Evolutionary conservation across 2,329 filamentous ascomycete genomes (phyloP), one percentile per base, ranked within the genome.

Genomic region (Colletotrichum camelliae): DNA sequence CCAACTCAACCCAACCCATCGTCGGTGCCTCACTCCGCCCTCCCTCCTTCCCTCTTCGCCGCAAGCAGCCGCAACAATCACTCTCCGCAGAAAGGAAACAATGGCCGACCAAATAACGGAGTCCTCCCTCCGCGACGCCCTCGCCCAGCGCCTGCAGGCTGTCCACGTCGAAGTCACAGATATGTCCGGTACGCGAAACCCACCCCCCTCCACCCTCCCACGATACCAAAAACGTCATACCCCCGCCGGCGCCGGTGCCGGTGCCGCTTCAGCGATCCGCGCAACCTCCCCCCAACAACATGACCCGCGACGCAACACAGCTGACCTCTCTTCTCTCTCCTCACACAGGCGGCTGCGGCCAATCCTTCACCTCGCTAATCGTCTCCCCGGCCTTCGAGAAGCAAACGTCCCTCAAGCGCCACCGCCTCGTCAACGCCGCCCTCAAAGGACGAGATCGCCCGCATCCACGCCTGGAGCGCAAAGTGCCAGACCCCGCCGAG

Each of bases 391-490:
- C 91, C 73, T 96, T 95, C 83, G 88, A 90, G 72, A 92, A 92
- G 80, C 93, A 94, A 84, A 94, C 88, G 81, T 94, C 94, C 68
- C 91, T 98, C 74, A 95, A 95, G 83, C 91, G 96, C 73, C 95
- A 98, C 85, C 93, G 96, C 58, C 89, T 97, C 77, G 96, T 98
- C 80, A 98, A 98, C 85, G 90, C 90, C 18, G 92, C 93, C 7
- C 88, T 98, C 80, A 96, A 96, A 96, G 87, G 91, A 93, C 62
- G 96, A 98, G 86, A 98, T 98, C 83, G 94, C 95, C 18, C 91
- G 91, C 78, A 98, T 98, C 80, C 96, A 98, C 87, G 96, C 96
- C 52, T 98, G 96, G 96, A 97, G 95, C 72, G 95, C 96, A 33
- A 97, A 96, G 86, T 98, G 96, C 84, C 94, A 96, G 87, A 98